Conservation (phyloP, 441 rosid genomes). For the Pelargonium citronellum region DNA sequence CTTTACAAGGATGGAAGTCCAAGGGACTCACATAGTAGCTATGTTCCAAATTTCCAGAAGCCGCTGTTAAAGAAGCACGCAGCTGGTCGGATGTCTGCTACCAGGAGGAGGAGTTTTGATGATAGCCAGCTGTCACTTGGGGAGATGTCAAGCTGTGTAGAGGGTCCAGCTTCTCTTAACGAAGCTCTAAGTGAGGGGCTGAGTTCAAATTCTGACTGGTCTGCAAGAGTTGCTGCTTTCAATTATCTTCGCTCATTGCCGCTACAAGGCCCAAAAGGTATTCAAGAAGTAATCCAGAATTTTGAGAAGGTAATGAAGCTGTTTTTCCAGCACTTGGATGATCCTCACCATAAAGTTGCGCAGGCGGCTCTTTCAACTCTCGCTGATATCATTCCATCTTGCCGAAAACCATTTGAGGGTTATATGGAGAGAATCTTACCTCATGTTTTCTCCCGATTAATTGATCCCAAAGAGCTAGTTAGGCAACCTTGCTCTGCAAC, state of each 20-base stretch:
- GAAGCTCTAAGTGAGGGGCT: constrained; percentile 89
- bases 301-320: constrained; percentile 98
- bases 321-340: constrained; percentile 94
- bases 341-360: constrained; percentile 98
- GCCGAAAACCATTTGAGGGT: constrained; percentile 92
- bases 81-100: constrained; percentile 69
- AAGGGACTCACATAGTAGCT: constrained; percentile 61
- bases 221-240: constrained; percentile 91
- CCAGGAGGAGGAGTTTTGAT: constrained; percentile 92
- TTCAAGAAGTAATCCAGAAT: constrained; percentile 84
- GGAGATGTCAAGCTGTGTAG: constrained; percentile 69
- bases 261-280: constrained; percentile 87
- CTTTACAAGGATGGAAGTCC: constrained; percentile 48
- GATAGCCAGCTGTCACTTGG: constrained; percentile 74
- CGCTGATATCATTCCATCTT: constrained; percentile 82
- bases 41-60: constrained; percentile 93
- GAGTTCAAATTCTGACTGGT: constrained; percentile 89
- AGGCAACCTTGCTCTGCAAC: constrained; percentile 84
- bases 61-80: constrained; percentile 90
- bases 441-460: constrained; percentile 89
- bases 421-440: constrained; percentile 94
- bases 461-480: constrained; percentile 94
- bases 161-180: constrained; percentile 75
- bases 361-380: constrained; percentile 96
- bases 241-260: constrained; percentile 67